These are phyloP conservation scores for Ophiostoma sp. DNA, from an alignment of 2,329 filamentous ascomycete species.

Conservation along the genomic window DNA sequence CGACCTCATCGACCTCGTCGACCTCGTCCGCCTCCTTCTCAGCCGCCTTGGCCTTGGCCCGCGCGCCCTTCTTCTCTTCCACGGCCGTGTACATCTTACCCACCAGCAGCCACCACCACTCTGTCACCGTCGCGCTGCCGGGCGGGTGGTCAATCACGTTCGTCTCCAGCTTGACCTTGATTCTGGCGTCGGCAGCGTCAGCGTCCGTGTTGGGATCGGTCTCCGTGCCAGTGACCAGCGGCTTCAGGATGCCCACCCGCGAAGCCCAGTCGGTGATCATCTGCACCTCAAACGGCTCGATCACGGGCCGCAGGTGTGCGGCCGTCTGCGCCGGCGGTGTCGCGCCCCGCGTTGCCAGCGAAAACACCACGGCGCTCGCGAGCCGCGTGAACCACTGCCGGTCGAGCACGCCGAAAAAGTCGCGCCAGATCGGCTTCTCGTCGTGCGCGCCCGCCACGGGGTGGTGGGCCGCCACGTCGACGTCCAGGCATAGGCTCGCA, in stretches of 20 bases:
- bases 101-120: constrained; percentile 64
- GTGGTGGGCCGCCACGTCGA: neutral
- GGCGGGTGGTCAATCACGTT: neutral
- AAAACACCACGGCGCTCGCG: constrained; percentile 56
- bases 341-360: constrained; percentile 57
- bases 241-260: constrained; percentile 45
- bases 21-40: neutral
- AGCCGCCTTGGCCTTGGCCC: neutral
- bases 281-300: constrained; percentile 59
- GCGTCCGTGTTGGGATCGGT: neutral
- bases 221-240: constrained; percentile 28
- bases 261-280: constrained; percentile 56
- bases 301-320: constrained; percentile 49
- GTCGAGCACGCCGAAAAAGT: constrained; percentile 58
- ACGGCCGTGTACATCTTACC: constrained; percentile 33
- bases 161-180: no score
- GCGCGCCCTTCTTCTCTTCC: neutral
- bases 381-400: constrained; percentile 59
- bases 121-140: constrained; percentile 43
- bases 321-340: constrained; percentile 49
- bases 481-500: constrained; percentile 23
- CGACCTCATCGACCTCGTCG: neutral
- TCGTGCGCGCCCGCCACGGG: constrained; percentile 35
- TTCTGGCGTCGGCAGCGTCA: no score
- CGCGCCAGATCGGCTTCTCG: constrained; percentile 65